Percentiles rank a stretch among this genome's conserved stretches.
phyloP scores from a whole-genome alignment of 495 filamentous ascomycete genomes.

The Lasiosphaeria miniovina region DNA sequence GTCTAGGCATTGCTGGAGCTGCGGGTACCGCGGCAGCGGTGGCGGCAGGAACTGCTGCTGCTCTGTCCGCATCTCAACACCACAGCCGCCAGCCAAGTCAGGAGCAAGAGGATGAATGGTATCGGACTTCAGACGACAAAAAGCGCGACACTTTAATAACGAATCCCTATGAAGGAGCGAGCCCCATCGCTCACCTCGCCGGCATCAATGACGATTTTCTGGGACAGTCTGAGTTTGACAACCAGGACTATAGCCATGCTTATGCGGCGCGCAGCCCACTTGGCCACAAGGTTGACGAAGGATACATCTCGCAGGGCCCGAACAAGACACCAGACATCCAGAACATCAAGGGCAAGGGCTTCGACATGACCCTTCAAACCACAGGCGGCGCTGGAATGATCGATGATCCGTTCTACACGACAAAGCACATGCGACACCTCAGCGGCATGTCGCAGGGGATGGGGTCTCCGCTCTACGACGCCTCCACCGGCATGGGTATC shows the following conservation, averaged over 20 bases:
- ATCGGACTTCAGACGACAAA: constrained; percentile 50
- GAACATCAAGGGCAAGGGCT: constrained; percentile 52
- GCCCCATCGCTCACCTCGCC: constrained; percentile 49
- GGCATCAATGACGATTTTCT: constrained; percentile 49
- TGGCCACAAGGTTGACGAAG: constrained; percentile 65
- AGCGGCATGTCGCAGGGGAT: constrained; percentile 91
- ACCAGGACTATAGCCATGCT: constrained; percentile 33
- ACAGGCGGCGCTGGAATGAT: constrained; percentile 46
- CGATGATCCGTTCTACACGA: constrained; percentile 58
- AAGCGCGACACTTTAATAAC: constrained; percentile 57
- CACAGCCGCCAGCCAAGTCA: constrained; percentile 49
- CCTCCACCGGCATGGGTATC: constrained; percentile 81
- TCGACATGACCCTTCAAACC: constrained; percentile 55
- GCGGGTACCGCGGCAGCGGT: constrained; percentile 1
- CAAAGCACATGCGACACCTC: constrained; percentile 64
- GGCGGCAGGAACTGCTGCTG: constrained; percentile 20
- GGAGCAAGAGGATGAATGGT: constrained; percentile 54
- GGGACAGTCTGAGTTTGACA: constrained; percentile 33
- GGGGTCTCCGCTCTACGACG: constrained; percentile 86
- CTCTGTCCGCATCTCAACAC: constrained; percentile 42
- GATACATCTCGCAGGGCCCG: constrained; percentile 81
- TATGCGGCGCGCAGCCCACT: constrained; percentile 48
- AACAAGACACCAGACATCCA: constrained; percentile 62
- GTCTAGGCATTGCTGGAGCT: constrained; percentile 36
- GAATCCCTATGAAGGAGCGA: constrained; percentile 57